A percentile compares a stretch with the other conserved stretches of the same genome.
These are phyloP conservation scores for Exserohilum turcica DNA, from an alignment of 2,329 filamentous ascomycete genomes.

Conservation along the genomic window DNA sequence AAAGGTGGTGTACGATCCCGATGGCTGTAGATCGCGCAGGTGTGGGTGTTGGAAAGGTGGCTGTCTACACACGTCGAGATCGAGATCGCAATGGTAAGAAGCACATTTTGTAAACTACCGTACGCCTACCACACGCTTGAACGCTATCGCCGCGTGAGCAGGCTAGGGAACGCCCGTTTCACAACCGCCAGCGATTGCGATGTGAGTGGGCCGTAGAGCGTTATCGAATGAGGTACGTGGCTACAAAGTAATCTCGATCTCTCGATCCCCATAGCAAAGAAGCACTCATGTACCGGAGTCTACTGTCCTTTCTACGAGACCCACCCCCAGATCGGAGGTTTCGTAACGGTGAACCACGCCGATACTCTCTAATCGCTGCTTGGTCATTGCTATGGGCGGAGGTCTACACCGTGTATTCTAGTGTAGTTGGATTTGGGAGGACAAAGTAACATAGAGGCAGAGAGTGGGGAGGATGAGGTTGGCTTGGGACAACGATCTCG, in stretches of 20 bases:
- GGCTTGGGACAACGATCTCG: not conserved
- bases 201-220: not conserved
- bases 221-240: not conserved
- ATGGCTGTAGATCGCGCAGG: not conserved
- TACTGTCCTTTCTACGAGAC: not conserved
- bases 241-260: not conserved
- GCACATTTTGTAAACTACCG: not conserved
- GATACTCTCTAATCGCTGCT: not conserved
- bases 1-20: not conserved
- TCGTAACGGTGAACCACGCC: constrained; percentile 1
- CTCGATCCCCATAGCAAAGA: not conserved
- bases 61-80: not conserved
- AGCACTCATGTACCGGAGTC: not conserved
- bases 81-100: not conserved
- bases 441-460: not conserved
- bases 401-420: no score
- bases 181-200: constrained; percentile 1
- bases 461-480: not conserved
- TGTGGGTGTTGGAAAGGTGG: not conserved
- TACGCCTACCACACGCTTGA: not conserved
- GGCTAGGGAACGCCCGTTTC: not conserved
- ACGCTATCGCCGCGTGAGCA: not conserved
- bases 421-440: not conserved
- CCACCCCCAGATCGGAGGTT: not conserved
- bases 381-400: not conserved